A percentile compares a stretch with the other conserved stretches of the same genome.
Conservation (phyloP, 2,329 filamentous ascomycete genomes). For the Apiospora phragmitis region DNA sequence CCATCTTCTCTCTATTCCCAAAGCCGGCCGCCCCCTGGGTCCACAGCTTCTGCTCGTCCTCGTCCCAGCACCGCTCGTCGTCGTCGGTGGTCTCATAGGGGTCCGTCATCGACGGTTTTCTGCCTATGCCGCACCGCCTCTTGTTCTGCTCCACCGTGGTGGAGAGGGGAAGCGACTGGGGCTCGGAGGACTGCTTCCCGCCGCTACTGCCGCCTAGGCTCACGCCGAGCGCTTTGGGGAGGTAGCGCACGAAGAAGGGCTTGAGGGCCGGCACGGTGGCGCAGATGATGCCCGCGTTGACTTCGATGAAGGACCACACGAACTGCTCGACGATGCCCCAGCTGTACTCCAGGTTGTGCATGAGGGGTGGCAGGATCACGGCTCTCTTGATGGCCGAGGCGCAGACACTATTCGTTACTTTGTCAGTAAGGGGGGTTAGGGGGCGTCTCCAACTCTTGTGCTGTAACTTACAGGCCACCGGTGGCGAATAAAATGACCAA, state of each 20-base stretch:
- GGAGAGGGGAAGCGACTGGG: slow-evolving; percentile 6
- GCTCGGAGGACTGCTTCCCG: neutral
- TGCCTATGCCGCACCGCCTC: slow-evolving; percentile 15
- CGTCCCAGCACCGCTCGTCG: slow-evolving; percentile 15
- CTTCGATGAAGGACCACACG: neutral
- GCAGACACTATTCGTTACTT: neutral
- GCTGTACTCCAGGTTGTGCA: neutral
- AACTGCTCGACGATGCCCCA: slow-evolving; percentile 9
- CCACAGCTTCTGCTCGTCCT: slow-evolving; percentile 1
- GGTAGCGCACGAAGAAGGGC: slow-evolving; percentile 11
- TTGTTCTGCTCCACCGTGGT: slow-evolving; percentile 14
- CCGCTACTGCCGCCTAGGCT: neutral
- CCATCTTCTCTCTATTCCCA: neutral
- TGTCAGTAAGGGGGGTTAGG: too few species aligned
- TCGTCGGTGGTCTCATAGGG: neutral
- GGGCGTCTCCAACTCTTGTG: neutral
- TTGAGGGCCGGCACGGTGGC: slow-evolving; percentile 14
- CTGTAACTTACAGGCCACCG: neutral
- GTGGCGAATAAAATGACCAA: neutral
- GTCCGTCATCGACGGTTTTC: neutral
- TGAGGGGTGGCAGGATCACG: neutral
- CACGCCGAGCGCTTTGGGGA: neutral
- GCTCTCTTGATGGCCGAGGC: neutral
- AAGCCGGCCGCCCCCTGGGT: neutral
- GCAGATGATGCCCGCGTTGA: slow-evolving; percentile 14